Evolutionary conservation across 768 basidiomycete genomes (phyloP).

Genomic region (Lyophyllum shimeji): DNA sequence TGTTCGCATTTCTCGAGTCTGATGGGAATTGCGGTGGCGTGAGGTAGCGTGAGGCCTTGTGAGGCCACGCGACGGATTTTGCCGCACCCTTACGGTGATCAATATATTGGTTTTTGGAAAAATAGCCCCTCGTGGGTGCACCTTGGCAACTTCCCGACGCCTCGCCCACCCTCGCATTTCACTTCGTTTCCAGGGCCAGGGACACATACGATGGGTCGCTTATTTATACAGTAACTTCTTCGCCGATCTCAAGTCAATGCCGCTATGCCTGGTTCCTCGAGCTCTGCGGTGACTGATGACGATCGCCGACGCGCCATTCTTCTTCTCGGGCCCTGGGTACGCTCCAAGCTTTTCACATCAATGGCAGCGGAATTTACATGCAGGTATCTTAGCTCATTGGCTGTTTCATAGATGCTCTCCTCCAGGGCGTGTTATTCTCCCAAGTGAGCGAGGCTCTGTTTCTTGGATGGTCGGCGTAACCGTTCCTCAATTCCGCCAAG

Average conservation of each 20-base stretch:
- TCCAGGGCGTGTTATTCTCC: constrained; percentile 30
- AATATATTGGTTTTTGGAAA: too few species aligned
- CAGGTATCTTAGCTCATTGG: constrained; percentile 25
- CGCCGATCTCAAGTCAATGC: neutral
- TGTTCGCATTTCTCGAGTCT: too few species aligned
- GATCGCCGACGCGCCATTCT: constrained; percentile 22
- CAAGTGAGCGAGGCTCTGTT: constrained; percentile 20
- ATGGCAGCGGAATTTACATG: neutral
- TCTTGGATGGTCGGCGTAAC: too few species aligned
- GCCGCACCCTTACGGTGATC: too few species aligned
- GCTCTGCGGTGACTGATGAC: constrained; percentile 22
- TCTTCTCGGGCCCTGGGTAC: constrained; percentile 33
- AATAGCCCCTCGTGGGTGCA: too few species aligned
- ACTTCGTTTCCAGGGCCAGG: neutral
- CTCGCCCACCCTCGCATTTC: neutral
- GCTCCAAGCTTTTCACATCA: constrained; percentile 1
- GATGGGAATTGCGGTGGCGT: too few species aligned
- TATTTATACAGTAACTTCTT: neutral
- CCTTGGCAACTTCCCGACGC: too few species aligned
- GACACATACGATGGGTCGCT: neutral
- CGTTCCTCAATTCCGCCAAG: too few species aligned
- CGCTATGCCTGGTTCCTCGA: neutral
- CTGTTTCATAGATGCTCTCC: constrained; percentile 24
- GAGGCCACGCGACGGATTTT: too few species aligned
- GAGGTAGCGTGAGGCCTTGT: too few species aligned